phyloP scores from a whole-genome alignment of 257 asterid species.

The Petunia axillaris region DNA sequence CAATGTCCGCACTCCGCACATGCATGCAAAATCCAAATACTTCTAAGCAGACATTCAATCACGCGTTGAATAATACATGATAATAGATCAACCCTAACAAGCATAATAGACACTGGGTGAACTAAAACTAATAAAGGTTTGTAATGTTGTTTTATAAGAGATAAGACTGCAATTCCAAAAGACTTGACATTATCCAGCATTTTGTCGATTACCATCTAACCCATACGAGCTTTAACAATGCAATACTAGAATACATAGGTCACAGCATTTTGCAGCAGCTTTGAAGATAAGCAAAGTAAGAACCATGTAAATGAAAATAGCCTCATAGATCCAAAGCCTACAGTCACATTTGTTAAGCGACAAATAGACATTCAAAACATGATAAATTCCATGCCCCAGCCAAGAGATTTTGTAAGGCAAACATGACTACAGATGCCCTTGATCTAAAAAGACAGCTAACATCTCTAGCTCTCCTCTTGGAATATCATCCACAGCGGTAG shows the following conservation, averaged over 20 bases:
- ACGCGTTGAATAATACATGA: not conserved
- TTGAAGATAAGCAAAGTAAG: not conserved
- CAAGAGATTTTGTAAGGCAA: not conserved
- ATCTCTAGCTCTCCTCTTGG: constrained; percentile 12
- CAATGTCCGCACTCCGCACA: not conserved
- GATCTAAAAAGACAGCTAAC: not conserved
- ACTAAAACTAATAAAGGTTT: not conserved
- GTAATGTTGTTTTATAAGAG: not conserved
- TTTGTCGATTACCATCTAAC: not conserved
- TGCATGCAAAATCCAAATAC: not conserved
- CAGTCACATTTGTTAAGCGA: not conserved
- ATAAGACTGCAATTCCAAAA: constrained; percentile 19
- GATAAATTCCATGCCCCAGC: constrained; percentile 5
- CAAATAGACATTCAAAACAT: not conserved
- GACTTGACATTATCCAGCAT: not conserved
- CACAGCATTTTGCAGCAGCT: not conserved
- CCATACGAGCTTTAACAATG: not conserved
- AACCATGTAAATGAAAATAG: constrained; percentile 5
- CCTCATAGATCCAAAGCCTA: not conserved
- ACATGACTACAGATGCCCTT: not conserved
- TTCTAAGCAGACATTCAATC: not conserved
- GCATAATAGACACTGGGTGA: not conserved
- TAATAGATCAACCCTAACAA: constrained; percentile 1
- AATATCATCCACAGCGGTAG: not conserved
- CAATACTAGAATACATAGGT: not conserved